Evolutionary conservation across 2,329 filamentous ascomycete species (phyloP), one percentile per base, ranked within the genome.

Genomic region (Botrytis pseudocinerea): DNA sequence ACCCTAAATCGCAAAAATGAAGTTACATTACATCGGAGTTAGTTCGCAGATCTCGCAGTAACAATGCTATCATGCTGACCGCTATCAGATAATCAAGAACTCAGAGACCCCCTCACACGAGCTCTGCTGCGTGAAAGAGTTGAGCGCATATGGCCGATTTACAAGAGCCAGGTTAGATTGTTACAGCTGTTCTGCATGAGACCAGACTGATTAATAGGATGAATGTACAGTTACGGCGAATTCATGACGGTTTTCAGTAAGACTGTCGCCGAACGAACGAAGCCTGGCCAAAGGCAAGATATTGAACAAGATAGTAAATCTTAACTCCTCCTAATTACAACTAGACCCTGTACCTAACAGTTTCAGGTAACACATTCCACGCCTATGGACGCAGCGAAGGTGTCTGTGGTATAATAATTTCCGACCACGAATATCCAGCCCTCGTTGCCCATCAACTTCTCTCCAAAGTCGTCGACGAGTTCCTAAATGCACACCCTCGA

Each of bases 1-100:
- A 48, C 35, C 6, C 46, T 70, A 73, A 72, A 76, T 77, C 80
- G 82, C 81, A 83, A 90, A 79, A 81, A 95, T 95, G 93, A 95
- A 95, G 89, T 85, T 96, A 83, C 88, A 92, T 83, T 96, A 96
- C 84, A 93, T 97, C 81, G 93, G 93, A 79, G 93, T 96, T 90
- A 76, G 75, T 64, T 44, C n/a, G 35, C 60, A 48, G 76, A 75
- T 74, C 69, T 74, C 72, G 66, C 48, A 75, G 75, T 74, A 68
- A 75, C 77, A 77, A 57, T 38, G 44, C 42, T 46, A 63, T 48
- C 48, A 71, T 14, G 68, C 76, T 78, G 77, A 80, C 78, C 78
- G 76, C 76, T 77, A 70, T 74, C 70, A 97, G 94, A 89, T 97
- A 82, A 86, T 96, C 81, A 92, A 92, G 84, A 96, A 96, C 84